Percentiles rank a stretch among this genome's conserved stretches.
Evolutionary conservation across 805 yeast genomes (phyloP).

Genomic region (Candida nitratophila): DNA sequence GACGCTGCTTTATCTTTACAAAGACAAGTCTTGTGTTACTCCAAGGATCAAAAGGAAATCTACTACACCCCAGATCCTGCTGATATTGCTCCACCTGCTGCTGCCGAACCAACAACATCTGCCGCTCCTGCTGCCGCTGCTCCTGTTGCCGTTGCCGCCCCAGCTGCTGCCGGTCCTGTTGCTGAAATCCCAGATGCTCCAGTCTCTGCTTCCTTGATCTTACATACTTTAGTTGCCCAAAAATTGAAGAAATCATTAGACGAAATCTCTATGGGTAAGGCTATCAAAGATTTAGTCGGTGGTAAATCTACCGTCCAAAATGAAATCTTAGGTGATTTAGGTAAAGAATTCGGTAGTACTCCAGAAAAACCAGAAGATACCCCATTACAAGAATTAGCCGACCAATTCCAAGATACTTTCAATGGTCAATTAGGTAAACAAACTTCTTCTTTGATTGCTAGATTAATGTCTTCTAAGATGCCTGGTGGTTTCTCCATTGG

Average conservation of each 20-base stretch:
- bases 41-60: slow-evolving; percentile 93
- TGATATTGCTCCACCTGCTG: slow-evolving; percentile 33
- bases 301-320: slow-evolving; percentile 99
- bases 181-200: slow-evolving; percentile 86
- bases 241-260: slow-evolving; percentile 89
- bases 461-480: slow-evolving; percentile 95
- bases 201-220: slow-evolving; percentile 70
- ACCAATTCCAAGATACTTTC: slow-evolving; percentile 87
- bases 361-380: slow-evolving; percentile 99
- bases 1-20: slow-evolving; percentile 94
- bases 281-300: slow-evolving; percentile 94
- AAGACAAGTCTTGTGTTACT: slow-evolving; percentile 91
- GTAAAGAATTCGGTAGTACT: slow-evolving; percentile 95
- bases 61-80: slow-evolving; percentile 87
- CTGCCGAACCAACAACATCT: slow-evolving; percentile 24
- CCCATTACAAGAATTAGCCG: slow-evolving; percentile 93
- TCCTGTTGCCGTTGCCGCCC: slow-evolving; percentile 50
- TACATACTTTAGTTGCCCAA: slow-evolving; percentile 90
- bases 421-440: slow-evolving; percentile 89
- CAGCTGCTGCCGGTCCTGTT: slow-evolving; percentile 70
- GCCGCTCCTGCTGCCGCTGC: slow-evolving; percentile 38
- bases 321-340: slow-evolving; percentile 97
- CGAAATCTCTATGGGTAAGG: slow-evolving; percentile 79
- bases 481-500: slow-evolving; percentile 98
- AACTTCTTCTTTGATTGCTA: slow-evolving; percentile 78